These are phyloP conservation scores for Epichloe sibirici DNA, from an alignment of 2,329 filamentous ascomycete species.

Conservation along the genomic window DNA sequence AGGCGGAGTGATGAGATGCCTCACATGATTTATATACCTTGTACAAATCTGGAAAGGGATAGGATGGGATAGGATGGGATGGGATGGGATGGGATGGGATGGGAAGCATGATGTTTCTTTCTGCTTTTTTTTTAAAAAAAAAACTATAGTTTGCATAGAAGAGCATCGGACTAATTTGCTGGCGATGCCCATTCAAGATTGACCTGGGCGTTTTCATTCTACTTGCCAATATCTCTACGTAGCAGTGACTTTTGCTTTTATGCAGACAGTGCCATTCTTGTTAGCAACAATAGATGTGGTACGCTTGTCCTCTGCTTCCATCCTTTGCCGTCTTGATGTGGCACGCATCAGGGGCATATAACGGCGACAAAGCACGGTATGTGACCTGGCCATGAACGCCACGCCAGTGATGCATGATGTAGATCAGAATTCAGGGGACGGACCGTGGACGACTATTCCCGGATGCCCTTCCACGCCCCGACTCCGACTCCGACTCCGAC, in stretches of 20 bases:
- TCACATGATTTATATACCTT: neutral
- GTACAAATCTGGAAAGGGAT: neutral
- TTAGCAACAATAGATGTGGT: constrained; percentile 34
- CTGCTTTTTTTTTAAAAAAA: neutral
- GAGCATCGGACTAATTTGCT: neutral
- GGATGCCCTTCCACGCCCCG: constrained; percentile 51
- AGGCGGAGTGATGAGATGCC: neutral
- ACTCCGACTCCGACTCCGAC: too few relatives aligned
- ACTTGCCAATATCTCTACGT: neutral
- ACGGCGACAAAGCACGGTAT: constrained; percentile 57
- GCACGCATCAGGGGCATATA: constrained; percentile 57
- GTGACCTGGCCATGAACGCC: constrained; percentile 39
- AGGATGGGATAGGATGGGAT: neutral
- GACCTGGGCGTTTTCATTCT: neutral
- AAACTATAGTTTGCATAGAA: neutral
- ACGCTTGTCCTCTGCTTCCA: constrained; percentile 20
- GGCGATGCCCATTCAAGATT: neutral
- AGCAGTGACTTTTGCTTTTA: constrained; percentile 2
- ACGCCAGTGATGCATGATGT: constrained; percentile 57
- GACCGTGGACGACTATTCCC: constrained; percentile 66
- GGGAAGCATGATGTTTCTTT: neutral
- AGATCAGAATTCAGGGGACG: constrained; percentile 63
- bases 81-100: neutral
- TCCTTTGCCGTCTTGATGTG: constrained; percentile 40
- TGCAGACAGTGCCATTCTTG: constrained; percentile 18